phyloP scores from a whole-genome alignment of 176 grass and related monocot genomes.

The Poa annua region DNA sequence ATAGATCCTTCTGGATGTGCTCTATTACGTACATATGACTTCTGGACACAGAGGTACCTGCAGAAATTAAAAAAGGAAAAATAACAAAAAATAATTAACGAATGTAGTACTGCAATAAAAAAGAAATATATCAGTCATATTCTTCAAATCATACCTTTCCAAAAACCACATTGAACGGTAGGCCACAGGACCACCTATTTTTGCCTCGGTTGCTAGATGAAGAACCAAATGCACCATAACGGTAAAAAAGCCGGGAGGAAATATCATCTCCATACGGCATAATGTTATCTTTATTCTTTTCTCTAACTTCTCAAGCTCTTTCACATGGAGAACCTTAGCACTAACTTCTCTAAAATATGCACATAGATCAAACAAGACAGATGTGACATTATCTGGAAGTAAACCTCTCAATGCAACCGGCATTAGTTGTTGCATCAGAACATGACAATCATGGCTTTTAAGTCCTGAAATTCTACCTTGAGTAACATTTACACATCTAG shows the following conservation, averaged over 20 bases:
- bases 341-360: neutral
- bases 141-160: neutral
- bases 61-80: too few relatives aligned
- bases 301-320: neutral
- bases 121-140: too few relatives aligned
- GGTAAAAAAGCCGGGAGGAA: neutral
- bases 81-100: too few relatives aligned
- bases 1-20: too few relatives aligned
- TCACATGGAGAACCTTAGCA: too few relatives aligned
- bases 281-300: neutral
- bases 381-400: conserved; percentile 2
- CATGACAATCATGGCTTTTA: conserved; percentile 9
- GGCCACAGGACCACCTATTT: neutral
- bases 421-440: neutral
- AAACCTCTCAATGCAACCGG: neutral
- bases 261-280: conserved; percentile 1
- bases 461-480: neutral
- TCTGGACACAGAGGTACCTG: neutral
- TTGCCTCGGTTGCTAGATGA: neutral
- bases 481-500: neutral
- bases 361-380: neutral
- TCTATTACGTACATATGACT: neutral
- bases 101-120: too few relatives aligned
- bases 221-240: neutral
- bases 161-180: neutral